Conservation (phyloP, 2,329 filamentous ascomycete genomes). For the Juglanconis juglandina region DNA sequence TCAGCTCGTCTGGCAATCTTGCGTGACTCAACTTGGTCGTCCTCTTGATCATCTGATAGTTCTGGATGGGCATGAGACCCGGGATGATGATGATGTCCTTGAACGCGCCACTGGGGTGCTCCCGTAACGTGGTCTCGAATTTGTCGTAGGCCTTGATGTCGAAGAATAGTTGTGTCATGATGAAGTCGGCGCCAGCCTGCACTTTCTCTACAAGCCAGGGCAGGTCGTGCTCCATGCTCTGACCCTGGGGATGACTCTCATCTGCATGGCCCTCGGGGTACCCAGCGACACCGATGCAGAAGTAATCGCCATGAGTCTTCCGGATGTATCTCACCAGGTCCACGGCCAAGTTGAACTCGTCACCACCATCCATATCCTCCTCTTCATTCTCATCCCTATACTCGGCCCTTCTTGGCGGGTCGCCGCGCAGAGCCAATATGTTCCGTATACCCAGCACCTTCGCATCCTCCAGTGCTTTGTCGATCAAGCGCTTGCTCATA, state of each 20-base stretch:
- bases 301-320: conserved; percentile 84
- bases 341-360: conserved; percentile 82
- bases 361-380: conserved; percentile 65
- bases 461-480: conserved; percentile 85
- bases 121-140: conserved; percentile 74
- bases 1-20: conserved; percentile 67
- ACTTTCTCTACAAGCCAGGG: conserved; percentile 89
- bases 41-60: conserved; percentile 89
- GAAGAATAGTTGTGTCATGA: conserved; percentile 98
- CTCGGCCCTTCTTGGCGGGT: conserved; percentile 85
- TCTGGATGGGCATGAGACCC: conserved; percentile 95
- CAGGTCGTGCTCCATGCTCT: conserved; percentile 74
- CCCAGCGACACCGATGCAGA: conserved; percentile 89
- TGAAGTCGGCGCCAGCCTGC: conserved; percentile 88
- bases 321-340: conserved; percentile 90
- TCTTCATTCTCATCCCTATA: conserved; percentile 64
- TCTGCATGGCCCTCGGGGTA: conserved; percentile 96
- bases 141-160: conserved; percentile 76
- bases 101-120: conserved; percentile 81
- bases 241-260: conserved; percentile 72
- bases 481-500: conserved; percentile 83
- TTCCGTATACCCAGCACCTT: conserved; percentile 89
- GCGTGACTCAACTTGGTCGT: conserved; percentile 95
- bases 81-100: conserved; percentile 86
- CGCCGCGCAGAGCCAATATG: conserved; percentile 85